Conservation (phyloP, 179 eudicot species). For the Silene coronaria region DNA sequence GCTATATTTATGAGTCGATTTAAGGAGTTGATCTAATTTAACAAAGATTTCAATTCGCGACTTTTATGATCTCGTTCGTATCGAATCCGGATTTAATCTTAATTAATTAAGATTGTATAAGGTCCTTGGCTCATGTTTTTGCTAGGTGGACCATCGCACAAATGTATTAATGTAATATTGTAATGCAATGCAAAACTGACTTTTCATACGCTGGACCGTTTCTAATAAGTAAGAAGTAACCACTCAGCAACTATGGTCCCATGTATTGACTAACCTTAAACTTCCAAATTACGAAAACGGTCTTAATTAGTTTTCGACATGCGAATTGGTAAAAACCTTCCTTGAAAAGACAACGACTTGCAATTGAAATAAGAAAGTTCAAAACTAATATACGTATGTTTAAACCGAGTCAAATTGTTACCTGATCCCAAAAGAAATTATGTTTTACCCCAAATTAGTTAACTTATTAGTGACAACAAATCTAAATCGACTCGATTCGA, state of each 20-base stretch:
- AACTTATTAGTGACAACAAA: background rate
- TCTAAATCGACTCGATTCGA: background rate
- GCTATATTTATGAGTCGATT: no score
- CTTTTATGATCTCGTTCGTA: no score
- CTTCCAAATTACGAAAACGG: slow-evolving; percentile 1
- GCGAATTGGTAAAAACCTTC: no score
- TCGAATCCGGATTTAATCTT: no score
- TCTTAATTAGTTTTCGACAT: no score
- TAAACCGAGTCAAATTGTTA: background rate
- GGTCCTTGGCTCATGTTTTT: background rate
- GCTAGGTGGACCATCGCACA: background rate
- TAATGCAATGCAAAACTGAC: background rate
- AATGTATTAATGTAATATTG: no score
- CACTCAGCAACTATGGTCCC: background rate
- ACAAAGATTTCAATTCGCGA: no score
- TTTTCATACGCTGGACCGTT: slow-evolving; percentile 4
- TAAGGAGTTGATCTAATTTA: no score
- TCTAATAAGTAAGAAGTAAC: background rate
- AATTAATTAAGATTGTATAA: background rate
- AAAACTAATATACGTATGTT: background rate
- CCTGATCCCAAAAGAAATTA: background rate
- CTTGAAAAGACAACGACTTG: no score
- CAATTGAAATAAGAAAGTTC: no score
- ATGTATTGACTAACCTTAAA: background rate
- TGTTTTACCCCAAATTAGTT: background rate